Evolutionary conservation across 2,329 filamentous ascomycete species (phyloP).

Genomic region (Colletotrichum cordylinicola): DNA sequence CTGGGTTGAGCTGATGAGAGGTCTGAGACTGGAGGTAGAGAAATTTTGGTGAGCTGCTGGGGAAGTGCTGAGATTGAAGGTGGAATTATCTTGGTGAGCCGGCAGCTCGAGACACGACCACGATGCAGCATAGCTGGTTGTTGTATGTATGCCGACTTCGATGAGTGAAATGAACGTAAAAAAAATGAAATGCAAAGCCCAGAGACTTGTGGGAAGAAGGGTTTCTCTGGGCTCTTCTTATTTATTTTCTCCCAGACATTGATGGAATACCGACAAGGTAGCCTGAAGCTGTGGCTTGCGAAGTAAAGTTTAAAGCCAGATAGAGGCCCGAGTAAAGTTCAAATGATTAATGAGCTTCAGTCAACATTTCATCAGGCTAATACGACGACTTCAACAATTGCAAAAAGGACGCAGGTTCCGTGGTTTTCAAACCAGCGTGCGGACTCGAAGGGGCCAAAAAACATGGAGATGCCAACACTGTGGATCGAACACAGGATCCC

Average conservation of each 20-base stretch:
- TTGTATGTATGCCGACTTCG: neutral
- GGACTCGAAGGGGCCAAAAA: neutral
- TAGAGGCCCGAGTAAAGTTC: neutral
- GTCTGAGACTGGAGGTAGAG: neutral
- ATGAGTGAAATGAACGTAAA: neutral
- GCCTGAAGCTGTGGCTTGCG: neutral
- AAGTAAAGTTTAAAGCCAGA: neutral
- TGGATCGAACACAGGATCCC: constrained; percentile 39
- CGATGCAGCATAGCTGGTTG: neutral
- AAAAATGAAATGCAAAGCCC: neutral
- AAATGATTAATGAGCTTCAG: neutral
- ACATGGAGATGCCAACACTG: constrained; percentile 28
- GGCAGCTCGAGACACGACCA: neutral
- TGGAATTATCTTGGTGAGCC: neutral
- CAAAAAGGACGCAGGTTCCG: neutral
- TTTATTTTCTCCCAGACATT: too few relatives aligned
- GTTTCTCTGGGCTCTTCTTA: neutral
- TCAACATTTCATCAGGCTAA: neutral
- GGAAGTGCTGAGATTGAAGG: too few relatives aligned
- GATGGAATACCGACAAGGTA: too few relatives aligned
- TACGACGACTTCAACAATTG: neutral
- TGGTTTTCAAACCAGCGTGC: neutral
- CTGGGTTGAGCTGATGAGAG: neutral
- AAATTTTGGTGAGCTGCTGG: neutral
- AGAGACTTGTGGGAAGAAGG: neutral